Base-by-base conservation (phyloP, 2,329 filamentous ascomycete species). In the Verticillium dahliae region DNA sequence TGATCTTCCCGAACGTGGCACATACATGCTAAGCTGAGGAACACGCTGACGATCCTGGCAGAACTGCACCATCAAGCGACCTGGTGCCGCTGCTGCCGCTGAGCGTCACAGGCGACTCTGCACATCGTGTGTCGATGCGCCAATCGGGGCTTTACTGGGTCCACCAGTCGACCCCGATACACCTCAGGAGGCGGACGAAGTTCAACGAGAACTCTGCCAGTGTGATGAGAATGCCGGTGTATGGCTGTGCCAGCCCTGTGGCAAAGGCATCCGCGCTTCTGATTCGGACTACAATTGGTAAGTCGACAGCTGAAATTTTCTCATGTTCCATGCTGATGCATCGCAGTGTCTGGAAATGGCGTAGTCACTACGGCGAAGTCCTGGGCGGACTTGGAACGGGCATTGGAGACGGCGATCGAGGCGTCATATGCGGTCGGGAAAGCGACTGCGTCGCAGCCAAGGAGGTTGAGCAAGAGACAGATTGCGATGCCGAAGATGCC, bases 41-140 rank as follows among this genome's bases (percentile, higher is more conserved):
- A 56, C 22, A 50, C 15, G 61, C 64, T 65, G 61, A 65, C 62
- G 14, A 58, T 6, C 41, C 4, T 13, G 33, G 59, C 73, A 96
- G 92, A 98, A 98, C 68, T 98, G 94, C 75, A 88, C 89, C 6
- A 89, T 91, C 69, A 97, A 97, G 74, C 87, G 90, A 0, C 92
- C 91, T 0, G 85, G 89, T 2, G 80, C 82, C 1, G 78, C 82
- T 37, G 81, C 86, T 27, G 81, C 96, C 41, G 87, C 85, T 52
- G 85, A 89, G 64, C 87, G 27, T 45, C 89, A 96, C 72, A 90
- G 94, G 58, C 85, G 94, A 27, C 83, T 97, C 3, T 97, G 94
- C 72, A 81, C 81, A 7, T 82, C 86, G 10, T 97, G 94, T 72
- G 83, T 86, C 35, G 87, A 86, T 64, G 88, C 87, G 1, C 90